Base-by-base conservation (phyloP, 768 basidiomycete genomes). In the Wakefieldia striispora region DNA sequence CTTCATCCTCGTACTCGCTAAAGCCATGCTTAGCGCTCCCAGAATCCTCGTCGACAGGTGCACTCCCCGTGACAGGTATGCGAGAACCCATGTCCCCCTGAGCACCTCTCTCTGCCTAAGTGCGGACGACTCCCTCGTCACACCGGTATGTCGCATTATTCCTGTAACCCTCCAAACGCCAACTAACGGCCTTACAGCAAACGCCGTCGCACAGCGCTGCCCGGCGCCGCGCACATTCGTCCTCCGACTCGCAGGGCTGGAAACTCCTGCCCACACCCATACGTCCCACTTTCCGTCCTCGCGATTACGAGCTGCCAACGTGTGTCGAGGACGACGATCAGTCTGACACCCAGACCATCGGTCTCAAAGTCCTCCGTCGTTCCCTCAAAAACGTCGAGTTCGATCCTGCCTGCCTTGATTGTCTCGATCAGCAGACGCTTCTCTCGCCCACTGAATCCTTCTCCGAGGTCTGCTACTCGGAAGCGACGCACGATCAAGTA, bases 371-470 rank as follows among this genome's bases (percentile, higher is more conserved):
- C 6, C 61, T 69, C 39, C 65, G 64, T 27, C 67, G 69, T 35
- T 70, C 67, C 13, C 56, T 70, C 24, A 67, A 52, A 45, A 62
- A 68, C 50, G 64, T 73, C 54, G 68, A 71, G 44, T 67, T 76
- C 50, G 73, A 75, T 58, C 62, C 67, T 9, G 56, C 68, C 7
- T 74, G 74, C 53, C 67, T 76, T 19, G 63, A 73, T 49, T 65
- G 65, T 34, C 70, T 76, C 33, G 75, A 76, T 57, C 64, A 74
- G 19, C 69, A 74, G 51, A 70, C 76, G 0, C 67, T 76, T 11
- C 57, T 69, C 26, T 65, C 68, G 0, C 75, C 75, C 10, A 58
- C 66, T 3, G 71, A 73, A 21, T 65, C 73, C 21, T 76, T 75
- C 54, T 71, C 72, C 4, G 75, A 75, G 42, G 46, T 72, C 2